Percentiles rank a stretch among this genome's conserved stretches.
phyloP scores from a whole-genome alignment of 257 asterid species.

The Solanum paucissectum region DNA sequence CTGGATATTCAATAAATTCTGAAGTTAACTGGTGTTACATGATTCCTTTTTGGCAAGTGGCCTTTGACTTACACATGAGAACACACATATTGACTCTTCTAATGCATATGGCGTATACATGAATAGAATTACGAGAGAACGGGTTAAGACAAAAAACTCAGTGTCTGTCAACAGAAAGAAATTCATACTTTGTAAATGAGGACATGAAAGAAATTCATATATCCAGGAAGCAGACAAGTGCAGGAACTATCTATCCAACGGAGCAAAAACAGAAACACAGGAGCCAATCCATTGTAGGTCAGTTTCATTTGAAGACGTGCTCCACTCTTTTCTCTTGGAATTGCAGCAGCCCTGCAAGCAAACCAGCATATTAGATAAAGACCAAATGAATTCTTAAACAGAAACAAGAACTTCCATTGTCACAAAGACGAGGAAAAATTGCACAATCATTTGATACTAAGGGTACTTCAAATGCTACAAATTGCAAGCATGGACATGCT shows the following conservation, averaged over 20 bases:
- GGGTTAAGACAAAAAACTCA: background rate
- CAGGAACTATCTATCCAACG: slow-evolving; percentile 80
- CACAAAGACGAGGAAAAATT: background rate
- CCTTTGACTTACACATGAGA: background rate
- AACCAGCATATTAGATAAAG: background rate
- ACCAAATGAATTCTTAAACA: background rate
- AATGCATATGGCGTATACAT: background rate
- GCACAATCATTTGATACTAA: background rate
- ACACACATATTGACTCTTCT: background rate
- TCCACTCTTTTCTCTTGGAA: slow-evolving; percentile 76
- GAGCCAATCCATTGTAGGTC: slow-evolving; percentile 61
- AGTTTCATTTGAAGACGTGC: slow-evolving; percentile 71
- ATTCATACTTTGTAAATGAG: slow-evolving; percentile 58
- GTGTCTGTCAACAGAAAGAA: background rate
- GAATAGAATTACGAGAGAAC: background rate
- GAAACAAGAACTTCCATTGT: background rate
- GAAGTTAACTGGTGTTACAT: background rate
- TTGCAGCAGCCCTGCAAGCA: slow-evolving; percentile 59
- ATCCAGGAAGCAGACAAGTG: slow-evolving; percentile 45
- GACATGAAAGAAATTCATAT: slow-evolving; percentile 52
- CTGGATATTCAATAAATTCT: background rate
- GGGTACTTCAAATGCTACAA: background rate
- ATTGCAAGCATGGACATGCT: background rate
- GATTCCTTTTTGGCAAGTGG: background rate
- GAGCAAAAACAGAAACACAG: slow-evolving; percentile 50